Conservation (phyloP, 2,329 filamentous ascomycete species). For the Xylaria sp. region DNA sequence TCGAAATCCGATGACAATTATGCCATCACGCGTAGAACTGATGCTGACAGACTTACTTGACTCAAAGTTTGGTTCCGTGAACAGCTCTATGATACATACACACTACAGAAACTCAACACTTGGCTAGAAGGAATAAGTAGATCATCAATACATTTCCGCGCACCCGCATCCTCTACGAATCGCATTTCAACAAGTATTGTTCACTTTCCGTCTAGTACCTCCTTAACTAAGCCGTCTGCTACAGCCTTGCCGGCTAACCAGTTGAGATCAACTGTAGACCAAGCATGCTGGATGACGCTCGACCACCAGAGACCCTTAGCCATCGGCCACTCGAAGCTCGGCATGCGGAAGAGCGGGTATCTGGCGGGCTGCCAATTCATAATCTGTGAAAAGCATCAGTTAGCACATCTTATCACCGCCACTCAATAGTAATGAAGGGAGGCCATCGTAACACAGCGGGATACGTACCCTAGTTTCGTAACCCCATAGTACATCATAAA, state of each 20-base stretch:
- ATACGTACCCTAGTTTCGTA: slow-evolving; percentile 9
- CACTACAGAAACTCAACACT: too few relatives aligned
- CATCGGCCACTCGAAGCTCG: neutral
- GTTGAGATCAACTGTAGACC: slow-evolving; percentile 13
- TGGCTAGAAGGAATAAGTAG: too few relatives aligned
- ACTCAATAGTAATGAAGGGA: neutral
- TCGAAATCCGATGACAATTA: too few relatives aligned
- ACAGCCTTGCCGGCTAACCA: slow-evolving; percentile 7
- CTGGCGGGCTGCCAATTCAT: neutral
- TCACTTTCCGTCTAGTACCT: neutral
- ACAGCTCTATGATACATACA: too few relatives aligned
- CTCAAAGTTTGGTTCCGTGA: too few relatives aligned
- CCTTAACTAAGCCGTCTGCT: neutral
- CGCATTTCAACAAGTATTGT: neutral
- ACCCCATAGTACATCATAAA: neutral
- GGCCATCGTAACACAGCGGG: neutral
- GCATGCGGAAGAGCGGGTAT: neutral
- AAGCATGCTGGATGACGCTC: slow-evolving; percentile 1
- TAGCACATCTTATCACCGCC: neutral
- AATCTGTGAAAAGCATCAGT: neutral
- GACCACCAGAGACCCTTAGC: slow-evolving; percentile 3
- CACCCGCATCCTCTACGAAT: neutral
- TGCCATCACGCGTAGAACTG: too few relatives aligned
- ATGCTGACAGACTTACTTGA: too few relatives aligned
- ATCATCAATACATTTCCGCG: neutral